Percentiles rank a stretch among this genome's conserved stretches.
Conservation (phyloP, 306 rosid genomes). For the Acacia melanoxylon region DNA sequence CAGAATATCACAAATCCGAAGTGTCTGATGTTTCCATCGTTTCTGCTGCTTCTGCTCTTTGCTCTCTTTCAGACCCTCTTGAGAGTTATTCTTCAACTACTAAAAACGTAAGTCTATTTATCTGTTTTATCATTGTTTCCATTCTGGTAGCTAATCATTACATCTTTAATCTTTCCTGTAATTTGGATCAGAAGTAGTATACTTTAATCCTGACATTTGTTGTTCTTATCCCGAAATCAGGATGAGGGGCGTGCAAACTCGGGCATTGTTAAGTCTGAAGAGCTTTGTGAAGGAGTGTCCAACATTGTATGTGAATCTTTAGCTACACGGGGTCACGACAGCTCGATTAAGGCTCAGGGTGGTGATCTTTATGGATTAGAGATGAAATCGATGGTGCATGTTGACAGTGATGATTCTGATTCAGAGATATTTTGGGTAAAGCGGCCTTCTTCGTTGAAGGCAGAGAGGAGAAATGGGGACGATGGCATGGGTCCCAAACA, state of each 20-base stretch:
- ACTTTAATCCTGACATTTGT: slow-evolving; percentile 1
- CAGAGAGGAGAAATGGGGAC: slow-evolving; percentile 56
- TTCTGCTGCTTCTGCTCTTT: slow-evolving; percentile 54
- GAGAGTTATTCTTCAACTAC: slow-evolving; percentile 38
- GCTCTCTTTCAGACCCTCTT: slow-evolving; percentile 51
- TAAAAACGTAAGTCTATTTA: slow-evolving; percentile 51
- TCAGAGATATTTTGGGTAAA: slow-evolving; percentile 83
- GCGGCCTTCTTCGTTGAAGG: slow-evolving; percentile 76
- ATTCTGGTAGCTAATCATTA: neutral
- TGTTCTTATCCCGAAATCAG: slow-evolving; percentile 40
- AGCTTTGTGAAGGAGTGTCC: slow-evolving; percentile 38
- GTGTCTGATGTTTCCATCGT: slow-evolving; percentile 57
- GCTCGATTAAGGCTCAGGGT: slow-evolving; percentile 37
- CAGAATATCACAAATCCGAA: slow-evolving; percentile 35
- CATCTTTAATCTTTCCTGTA: slow-evolving; percentile 18
- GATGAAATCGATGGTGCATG: slow-evolving; percentile 42
- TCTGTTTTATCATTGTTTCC: slow-evolving; percentile 19
- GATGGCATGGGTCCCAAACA: slow-evolving; percentile 41
- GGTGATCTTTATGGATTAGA: slow-evolving; percentile 36
- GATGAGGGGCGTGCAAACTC: slow-evolving; percentile 44
- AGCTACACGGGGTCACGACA: slow-evolving; percentile 39
- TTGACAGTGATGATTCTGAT: slow-evolving; percentile 81
- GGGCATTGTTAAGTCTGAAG: slow-evolving; percentile 42
- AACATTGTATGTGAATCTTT: slow-evolving; percentile 46
- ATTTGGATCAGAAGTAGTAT: neutral